phyloP scores from a whole-genome alignment of 768 basidiomycete species.

The Suillus hirtellus region DNA sequence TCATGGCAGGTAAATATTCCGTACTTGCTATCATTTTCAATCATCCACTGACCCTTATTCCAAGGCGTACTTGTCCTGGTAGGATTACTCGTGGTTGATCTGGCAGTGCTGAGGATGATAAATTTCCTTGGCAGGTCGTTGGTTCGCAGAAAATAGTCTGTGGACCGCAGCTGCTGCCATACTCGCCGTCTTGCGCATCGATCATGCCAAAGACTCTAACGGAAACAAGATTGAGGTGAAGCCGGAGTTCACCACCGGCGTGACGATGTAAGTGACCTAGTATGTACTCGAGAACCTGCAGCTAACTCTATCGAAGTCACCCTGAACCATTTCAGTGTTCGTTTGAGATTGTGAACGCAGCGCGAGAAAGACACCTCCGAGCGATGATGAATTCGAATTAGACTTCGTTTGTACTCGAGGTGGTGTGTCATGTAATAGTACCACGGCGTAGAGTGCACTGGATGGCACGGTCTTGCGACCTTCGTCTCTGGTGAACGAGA shows the following conservation, averaged over 20 bases:
- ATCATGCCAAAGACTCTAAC: not conserved
- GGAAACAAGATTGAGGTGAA: not conserved
- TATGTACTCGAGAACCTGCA: not conserved
- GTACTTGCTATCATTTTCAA: not conserved
- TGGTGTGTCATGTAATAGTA: too few species aligned
- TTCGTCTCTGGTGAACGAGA: too few species aligned
- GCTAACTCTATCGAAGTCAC: not conserved
- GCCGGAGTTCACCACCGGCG: not conserved
- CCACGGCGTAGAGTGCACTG: too few species aligned
- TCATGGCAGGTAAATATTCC: not conserved
- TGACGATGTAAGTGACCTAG: not conserved
- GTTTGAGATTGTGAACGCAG: not conserved
- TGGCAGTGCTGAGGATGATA: too few species aligned
- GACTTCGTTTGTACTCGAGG: not conserved
- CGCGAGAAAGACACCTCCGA: not conserved
- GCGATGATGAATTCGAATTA: not conserved
- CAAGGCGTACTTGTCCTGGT: constrained; percentile 8
- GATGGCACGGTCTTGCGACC: too few species aligned
- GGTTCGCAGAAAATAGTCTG: not conserved
- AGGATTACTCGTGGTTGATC: not conserved
- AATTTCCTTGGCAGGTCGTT: constrained; percentile 4
- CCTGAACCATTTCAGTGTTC: not conserved
- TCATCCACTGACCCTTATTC: not conserved
- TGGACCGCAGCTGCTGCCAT: not conserved
- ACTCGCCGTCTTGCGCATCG: not conserved